These are phyloP conservation scores for Coemansia furcata DNA, from an alignment of 192 early-diverging fungal species.

Conservation along the genomic window DNA sequence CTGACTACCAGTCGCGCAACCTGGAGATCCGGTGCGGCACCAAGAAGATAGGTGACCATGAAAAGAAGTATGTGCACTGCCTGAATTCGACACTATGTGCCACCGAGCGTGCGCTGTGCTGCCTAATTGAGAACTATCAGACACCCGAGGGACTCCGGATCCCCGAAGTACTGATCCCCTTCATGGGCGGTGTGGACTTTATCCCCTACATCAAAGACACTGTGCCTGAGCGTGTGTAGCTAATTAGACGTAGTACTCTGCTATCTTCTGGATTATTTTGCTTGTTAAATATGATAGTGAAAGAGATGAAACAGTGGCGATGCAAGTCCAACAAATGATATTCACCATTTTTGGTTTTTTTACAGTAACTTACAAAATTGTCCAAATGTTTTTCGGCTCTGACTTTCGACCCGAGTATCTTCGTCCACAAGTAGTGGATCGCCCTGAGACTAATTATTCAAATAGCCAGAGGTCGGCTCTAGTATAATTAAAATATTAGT, in stretches of 20 bases:
- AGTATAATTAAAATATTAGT: too few relatives aligned
- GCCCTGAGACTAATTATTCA: too few relatives aligned
- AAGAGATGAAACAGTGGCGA: too few relatives aligned
- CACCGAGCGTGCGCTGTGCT: slow-evolving; percentile 92
- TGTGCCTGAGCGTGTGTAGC: slow-evolving; percentile 41
- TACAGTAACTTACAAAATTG: too few relatives aligned
- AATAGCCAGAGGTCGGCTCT: too few relatives aligned
- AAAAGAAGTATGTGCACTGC: slow-evolving; percentile 95
- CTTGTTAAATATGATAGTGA: too few relatives aligned
- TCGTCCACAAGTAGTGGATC: too few relatives aligned
- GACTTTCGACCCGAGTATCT: too few relatives aligned
- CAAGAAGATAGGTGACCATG: slow-evolving; percentile 93
- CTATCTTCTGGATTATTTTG: background rate
- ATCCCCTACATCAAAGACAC: slow-evolving; percentile 66
- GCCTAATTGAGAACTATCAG: slow-evolving; percentile 95
- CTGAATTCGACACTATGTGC: slow-evolving; percentile 97
- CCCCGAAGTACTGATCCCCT: slow-evolving; percentile 81
- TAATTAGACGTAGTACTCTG: background rate
- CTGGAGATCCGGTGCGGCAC: slow-evolving; percentile 95
- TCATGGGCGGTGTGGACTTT: slow-evolving; percentile 92
- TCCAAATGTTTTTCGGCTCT: too few relatives aligned
- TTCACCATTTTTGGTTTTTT: too few relatives aligned
- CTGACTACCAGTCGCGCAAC: slow-evolving; percentile 94
- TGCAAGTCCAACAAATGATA: too few relatives aligned
- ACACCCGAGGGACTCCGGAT: slow-evolving; percentile 86